Conservation (phyloP, 345 rosid genomes). For the Raphanus raphanistrum region DNA sequence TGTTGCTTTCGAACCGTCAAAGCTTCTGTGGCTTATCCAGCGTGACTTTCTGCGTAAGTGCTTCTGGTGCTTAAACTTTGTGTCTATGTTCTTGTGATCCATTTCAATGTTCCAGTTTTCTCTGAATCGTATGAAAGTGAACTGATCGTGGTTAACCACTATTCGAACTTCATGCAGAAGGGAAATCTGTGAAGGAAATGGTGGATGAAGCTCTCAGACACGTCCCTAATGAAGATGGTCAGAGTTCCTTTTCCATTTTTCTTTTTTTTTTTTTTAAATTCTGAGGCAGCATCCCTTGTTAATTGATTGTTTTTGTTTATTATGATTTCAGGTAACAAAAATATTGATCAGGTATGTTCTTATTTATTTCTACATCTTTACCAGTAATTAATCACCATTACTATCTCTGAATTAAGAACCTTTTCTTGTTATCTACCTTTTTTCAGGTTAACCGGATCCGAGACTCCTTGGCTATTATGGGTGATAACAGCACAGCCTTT, state of each 20-base stretch:
- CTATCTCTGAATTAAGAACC: conserved; percentile 20
- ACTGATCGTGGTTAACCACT: conserved; percentile 20
- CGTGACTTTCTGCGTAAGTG: conserved; percentile 99
- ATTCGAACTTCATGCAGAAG: conserved; percentile 58
- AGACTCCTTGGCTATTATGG: conserved; percentile 91
- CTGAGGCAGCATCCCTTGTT: conserved; percentile 11
- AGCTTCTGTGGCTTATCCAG: conserved; percentile 98
- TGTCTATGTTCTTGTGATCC: too few species aligned
- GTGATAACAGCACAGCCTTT: conserved; percentile 96
- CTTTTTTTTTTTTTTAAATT: background rate
- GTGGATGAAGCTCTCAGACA: conserved; percentile 89
- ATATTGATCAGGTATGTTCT: conserved; percentile 74
- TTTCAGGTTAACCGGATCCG: conserved; percentile 90
- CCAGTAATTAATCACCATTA: conserved; percentile 12
- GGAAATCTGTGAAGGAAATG: conserved; percentile 97
- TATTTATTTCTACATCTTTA: background rate
- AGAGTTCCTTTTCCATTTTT: conserved; percentile 36
- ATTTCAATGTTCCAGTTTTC: too few species aligned
- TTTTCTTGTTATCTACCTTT: conserved; percentile 21
- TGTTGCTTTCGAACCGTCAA: conserved; percentile 96
- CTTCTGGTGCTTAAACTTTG: too few species aligned
- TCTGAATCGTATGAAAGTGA: too few species aligned
- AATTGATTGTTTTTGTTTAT: conserved; percentile 35
- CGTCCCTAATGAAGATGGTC: conserved; percentile 79
- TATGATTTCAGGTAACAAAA: conserved; percentile 77